Percentiles rank a stretch among this genome's conserved stretches.
These are phyloP conservation scores for Hyphopichia buzzinii DNA, from an alignment of 1,139 yeast species.

Conservation along the genomic window DNA sequence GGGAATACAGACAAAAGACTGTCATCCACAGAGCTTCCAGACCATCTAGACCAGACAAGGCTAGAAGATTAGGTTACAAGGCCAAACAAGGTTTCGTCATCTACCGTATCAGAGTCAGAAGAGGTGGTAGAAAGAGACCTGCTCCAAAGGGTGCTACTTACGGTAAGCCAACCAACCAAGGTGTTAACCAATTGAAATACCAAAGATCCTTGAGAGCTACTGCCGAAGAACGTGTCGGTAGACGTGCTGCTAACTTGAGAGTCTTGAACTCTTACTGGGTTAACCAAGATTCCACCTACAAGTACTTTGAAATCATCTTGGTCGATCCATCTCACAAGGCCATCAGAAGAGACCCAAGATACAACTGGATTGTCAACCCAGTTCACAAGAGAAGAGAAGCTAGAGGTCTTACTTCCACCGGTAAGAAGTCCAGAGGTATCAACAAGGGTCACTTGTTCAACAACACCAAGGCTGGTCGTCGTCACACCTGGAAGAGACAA, in stretches of 20 bases:
- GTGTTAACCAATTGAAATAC: conserved; percentile 99
- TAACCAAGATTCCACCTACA: conserved; percentile 99
- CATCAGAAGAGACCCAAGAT: conserved; percentile 97
- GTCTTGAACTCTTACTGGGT: conserved; percentile 99
- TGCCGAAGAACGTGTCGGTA: conserved; percentile 99
- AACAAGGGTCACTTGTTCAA: conserved; percentile 99
- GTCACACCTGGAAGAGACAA: conserved; percentile 99
- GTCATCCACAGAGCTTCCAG: conserved; percentile 98
- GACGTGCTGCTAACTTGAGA: conserved; percentile 98
- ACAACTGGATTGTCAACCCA: conserved; percentile 99
- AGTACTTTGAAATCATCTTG: conserved; percentile 96
- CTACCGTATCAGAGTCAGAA: conserved; percentile 98
- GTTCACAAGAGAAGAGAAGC: conserved; percentile 99
- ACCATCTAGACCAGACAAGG: conserved; percentile 99
- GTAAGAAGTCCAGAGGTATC: conserved; percentile 99
- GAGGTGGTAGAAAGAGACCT: conserved; percentile 99
- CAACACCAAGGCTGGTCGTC: conserved; percentile 98
- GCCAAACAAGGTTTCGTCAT: conserved; percentile 99
- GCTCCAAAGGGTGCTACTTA: conserved; percentile 99
- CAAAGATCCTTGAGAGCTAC: conserved; percentile 97
- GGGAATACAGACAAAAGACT: conserved; percentile 99
- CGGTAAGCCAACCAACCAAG: conserved; percentile 99
- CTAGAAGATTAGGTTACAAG: conserved; percentile 99
- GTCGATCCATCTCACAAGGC: conserved; percentile 99
- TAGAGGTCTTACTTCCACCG: conserved; percentile 98